A percentile compares a stretch with the other conserved stretches of the same genome.
These are phyloP conservation scores for Seminavis robusta DNA, from an alignment of 108 stramenopile genomes.

Conservation along the genomic window DNA sequence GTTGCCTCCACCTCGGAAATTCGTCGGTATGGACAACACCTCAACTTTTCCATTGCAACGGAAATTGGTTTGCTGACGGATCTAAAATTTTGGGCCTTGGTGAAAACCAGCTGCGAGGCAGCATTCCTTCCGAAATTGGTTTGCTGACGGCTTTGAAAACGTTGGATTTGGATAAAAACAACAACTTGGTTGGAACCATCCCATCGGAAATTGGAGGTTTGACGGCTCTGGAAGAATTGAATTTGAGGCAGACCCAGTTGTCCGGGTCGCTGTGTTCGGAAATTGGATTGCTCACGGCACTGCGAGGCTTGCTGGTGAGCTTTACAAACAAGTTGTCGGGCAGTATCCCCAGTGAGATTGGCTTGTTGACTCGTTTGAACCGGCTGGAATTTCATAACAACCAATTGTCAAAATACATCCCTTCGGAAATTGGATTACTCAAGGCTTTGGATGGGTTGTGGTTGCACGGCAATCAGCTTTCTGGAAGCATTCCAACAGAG, in stretches of 20 bases:
- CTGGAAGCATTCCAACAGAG: conserved; percentile 53
- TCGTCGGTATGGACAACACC: too few relatives aligned
- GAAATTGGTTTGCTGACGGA: too few relatives aligned
- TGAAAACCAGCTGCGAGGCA: conserved; percentile 55
- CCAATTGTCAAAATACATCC: conserved; percentile 36
- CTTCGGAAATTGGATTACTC: conserved; percentile 39
- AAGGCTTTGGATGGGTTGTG: conserved; percentile 32
- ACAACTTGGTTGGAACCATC: conserved; percentile 36
- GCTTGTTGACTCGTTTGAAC: conserved; percentile 27
- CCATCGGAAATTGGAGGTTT: conserved; percentile 38
- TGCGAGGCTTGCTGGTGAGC: too few relatives aligned
- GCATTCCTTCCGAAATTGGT: conserved; percentile 47
- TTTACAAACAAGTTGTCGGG: conserved; percentile 59
- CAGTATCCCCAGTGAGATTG: conserved; percentile 49
- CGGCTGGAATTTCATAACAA: conserved; percentile 46
- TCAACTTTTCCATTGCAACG: too few relatives aligned
- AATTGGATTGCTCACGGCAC: too few relatives aligned
- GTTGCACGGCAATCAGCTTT: conserved; percentile 54
- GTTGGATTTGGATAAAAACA: conserved; percentile 49
- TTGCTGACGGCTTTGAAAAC: conserved; percentile 30
- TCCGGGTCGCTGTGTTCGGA: too few relatives aligned
- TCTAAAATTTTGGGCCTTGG: too few relatives aligned
- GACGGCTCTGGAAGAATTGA: conserved; percentile 19
- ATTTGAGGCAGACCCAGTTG: conserved; percentile 28
- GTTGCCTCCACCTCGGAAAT: too few relatives aligned